Evolutionary conservation across 768 basidiomycete species (phyloP), one percentile per base, ranked within the genome.

Genomic region (Boletus bicolor): DNA sequence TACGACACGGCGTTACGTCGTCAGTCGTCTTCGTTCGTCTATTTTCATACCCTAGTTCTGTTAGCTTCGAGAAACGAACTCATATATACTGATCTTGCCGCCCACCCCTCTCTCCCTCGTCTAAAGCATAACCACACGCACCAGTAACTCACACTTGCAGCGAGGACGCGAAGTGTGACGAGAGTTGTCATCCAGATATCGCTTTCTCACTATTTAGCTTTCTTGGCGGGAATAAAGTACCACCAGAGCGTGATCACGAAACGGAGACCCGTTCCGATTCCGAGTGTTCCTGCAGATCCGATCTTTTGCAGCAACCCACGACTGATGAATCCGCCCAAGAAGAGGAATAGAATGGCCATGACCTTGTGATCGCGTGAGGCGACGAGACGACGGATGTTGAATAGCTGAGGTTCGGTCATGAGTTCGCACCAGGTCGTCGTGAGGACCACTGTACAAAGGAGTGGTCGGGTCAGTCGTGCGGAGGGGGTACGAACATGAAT

Each of bases 401-500:
- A 87, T 21, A 95, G 80, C 45, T 81, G 72, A 0, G 91, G 91
- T 68, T 92, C 90, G 48, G 85, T 85, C 79, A 89, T 80, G 46
- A 94, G 81, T 63, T 94, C 92, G 61, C 91, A 90, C 91, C 91
- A 94, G 54, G 92, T 81, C 17, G 89, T 90, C 15, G 92, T 94
- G 10, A 94, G 77, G 43, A 93, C 89, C 59, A 92, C 89, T 84
- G 68, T 24, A 26, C 5, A 1, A 37, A 26, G 3, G 11, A 6
- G 37, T 14, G n/a, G 26, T 19, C 10, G 43, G 9, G 55, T 64
- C 10, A 51, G 44, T 15, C 21, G 15, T 44, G 55, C 32, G 17
- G 21, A 24, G 14, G 28, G n/a, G n/a, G 6, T 6, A 34, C 5
- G 48, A 15, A 30, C 7, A 0, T 2, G 7, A 8, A 30, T 3